A percentile compares a stretch with the other conserved stretches of the same genome.
Conservation (phyloP, 306 rosid genomes). For the Styphnolobium japonicum region DNA sequence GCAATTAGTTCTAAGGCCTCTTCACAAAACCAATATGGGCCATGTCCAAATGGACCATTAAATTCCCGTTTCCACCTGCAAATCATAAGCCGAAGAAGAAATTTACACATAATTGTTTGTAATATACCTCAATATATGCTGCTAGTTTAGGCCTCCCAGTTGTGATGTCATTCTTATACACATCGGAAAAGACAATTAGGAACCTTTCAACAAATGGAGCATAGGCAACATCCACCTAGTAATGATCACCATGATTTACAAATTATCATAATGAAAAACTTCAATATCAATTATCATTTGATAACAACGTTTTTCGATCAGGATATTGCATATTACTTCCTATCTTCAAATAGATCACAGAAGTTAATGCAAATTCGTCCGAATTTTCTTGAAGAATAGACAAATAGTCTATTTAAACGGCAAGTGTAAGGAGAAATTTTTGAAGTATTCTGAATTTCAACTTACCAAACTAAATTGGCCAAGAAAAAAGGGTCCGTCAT, state of each 20-base stretch:
- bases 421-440: background rate
- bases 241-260: slow-evolving; percentile 12
- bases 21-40: background rate
- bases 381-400: too few species aligned
- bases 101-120: too few species aligned
- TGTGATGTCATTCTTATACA: slow-evolving; percentile 41
- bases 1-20: background rate
- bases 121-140: slow-evolving; percentile 55
- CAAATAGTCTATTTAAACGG: background rate
- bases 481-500: slow-evolving; percentile 59
- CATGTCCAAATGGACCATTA: background rate
- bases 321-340: background rate
- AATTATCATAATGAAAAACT: background rate
- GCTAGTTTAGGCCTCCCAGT: slow-evolving; percentile 62
- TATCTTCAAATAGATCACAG: background rate
- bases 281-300: background rate
- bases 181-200: slow-evolving; percentile 38
- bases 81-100: background rate
- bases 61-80: background rate
- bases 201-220: slow-evolving; percentile 60
- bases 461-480: slow-evolving; percentile 58
- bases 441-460: background rate
- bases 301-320: background rate
- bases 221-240: slow-evolving; percentile 65
- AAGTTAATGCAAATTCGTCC: background rate